phyloP scores from a whole-genome alignment of 1,284 basidiomycete species.

The Sutorius eximius region DNA sequence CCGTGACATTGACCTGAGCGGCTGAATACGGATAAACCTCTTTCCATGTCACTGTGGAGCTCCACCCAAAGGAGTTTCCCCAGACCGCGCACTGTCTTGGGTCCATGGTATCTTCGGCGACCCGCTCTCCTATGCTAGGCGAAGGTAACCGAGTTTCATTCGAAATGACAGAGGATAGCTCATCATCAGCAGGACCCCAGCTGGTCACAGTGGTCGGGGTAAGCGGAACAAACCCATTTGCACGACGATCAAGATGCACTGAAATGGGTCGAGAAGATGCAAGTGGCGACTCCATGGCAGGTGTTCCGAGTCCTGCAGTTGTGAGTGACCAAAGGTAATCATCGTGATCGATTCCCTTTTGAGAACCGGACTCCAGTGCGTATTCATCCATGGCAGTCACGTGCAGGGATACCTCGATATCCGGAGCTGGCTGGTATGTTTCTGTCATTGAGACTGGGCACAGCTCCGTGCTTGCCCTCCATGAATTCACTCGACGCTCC shows the following conservation, averaged over 20 bases:
- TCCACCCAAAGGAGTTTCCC: conserved; percentile 40
- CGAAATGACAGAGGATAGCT: conserved; percentile 8
- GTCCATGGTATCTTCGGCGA: conserved; percentile 41
- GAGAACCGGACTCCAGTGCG: conserved; percentile 13
- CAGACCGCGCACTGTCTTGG: conserved; percentile 27
- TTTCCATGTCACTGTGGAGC: conserved; percentile 22
- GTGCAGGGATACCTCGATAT: conserved; percentile 3
- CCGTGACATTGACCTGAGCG: background rate
- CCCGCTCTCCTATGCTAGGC: conserved; percentile 37
- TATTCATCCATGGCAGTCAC: conserved; percentile 24
- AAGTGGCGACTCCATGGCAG: conserved; percentile 37
- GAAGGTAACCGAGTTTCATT: conserved; percentile 27
- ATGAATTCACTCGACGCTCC: conserved; percentile 58
- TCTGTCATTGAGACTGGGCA: conserved; percentile 50
- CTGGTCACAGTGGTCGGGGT: conserved; percentile 42
- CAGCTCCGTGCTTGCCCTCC: conserved; percentile 58
- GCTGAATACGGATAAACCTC: conserved; percentile 24
- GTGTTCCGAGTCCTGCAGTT: conserved; percentile 57
- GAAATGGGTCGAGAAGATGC: conserved; percentile 42
- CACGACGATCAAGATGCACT: conserved; percentile 53
- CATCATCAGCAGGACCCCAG: conserved; percentile 32
- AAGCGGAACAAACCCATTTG: conserved; percentile 55
- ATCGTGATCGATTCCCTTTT: conserved; percentile 42
- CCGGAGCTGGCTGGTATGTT: conserved; percentile 21
- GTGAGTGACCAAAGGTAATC: conserved; percentile 70